Conservation (phyloP, 148 eudicot genomes). For the Cornus kousa region DNA sequence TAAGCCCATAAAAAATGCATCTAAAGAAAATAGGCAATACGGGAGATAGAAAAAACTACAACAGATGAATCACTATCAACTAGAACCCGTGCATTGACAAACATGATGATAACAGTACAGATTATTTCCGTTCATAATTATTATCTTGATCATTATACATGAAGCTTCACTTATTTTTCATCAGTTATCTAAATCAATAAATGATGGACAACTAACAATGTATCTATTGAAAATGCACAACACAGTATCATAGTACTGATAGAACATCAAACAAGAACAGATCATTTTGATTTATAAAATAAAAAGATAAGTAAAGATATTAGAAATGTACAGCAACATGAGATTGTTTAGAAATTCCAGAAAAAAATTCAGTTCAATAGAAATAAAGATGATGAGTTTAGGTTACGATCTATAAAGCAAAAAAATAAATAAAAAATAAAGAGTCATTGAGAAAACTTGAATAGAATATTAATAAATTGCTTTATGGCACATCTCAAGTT, state of each 20-base stretch:
- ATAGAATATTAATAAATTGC: no score
- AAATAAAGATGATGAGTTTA: no score
- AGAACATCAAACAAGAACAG: background rate
- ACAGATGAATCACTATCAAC: background rate
- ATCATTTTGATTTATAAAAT: background rate
- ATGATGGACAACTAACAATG: background rate
- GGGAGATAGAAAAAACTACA: background rate
- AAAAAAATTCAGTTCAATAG: no score
- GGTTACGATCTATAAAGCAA: no score
- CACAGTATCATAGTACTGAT: background rate
- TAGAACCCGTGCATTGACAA: background rate
- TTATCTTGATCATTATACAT: background rate
- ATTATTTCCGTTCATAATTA: background rate
- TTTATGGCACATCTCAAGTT: no score
- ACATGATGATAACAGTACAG: background rate
- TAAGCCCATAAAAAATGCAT: background rate
- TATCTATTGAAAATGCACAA: no score
- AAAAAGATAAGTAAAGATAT: background rate
- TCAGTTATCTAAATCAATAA: background rate
- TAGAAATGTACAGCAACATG: no score
- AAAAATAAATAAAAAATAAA: no score
- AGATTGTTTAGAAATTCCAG: no score
- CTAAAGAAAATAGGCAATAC: background rate
- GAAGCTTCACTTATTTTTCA: background rate
- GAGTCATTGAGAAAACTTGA: no score